Evolutionary conservation across 441 rosid genomes (phyloP).

Genomic region (Euphorbia corollata): DNA sequence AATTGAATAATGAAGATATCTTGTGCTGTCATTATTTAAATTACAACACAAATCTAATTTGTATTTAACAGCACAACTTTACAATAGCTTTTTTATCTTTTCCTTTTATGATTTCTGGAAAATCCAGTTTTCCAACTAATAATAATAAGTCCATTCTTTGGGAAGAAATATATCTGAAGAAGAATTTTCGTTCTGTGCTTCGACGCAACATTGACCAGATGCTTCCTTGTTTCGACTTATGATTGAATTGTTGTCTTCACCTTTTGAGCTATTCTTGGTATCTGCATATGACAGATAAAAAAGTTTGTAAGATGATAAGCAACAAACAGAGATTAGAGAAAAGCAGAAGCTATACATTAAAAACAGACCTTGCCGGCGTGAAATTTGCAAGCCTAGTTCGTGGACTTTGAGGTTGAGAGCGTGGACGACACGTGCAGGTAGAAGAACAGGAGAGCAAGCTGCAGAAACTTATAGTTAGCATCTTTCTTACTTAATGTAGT

Average conservation of each 20-base stretch:
- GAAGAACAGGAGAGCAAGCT: slow-evolving; percentile 84
- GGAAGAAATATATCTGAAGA: slow-evolving; percentile 78
- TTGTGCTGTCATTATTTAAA: slow-evolving; percentile 17
- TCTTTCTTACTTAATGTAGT: too few species aligned
- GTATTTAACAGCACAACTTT: slow-evolving; percentile 16
- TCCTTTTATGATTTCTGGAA: slow-evolving; percentile 20
- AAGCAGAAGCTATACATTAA: not conserved
- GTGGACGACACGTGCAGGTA: slow-evolving; percentile 74
- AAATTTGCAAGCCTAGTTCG: slow-evolving; percentile 48
- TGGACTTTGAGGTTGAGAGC: slow-evolving; percentile 74
- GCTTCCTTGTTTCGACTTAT: slow-evolving; percentile 31
- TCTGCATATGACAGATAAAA: slow-evolving; percentile 18
- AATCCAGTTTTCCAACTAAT: slow-evolving; percentile 26
- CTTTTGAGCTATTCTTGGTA: slow-evolving; percentile 22
- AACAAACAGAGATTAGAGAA: not conserved
- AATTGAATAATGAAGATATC: not conserved
- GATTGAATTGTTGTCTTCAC: slow-evolving; percentile 24
- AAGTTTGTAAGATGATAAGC: not conserved
- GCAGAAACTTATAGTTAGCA: slow-evolving; percentile 7
- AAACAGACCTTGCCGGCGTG: slow-evolving; percentile 48
- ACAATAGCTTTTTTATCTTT: not conserved
- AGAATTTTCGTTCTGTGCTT: slow-evolving; percentile 27
- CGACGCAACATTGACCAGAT: slow-evolving; percentile 27
- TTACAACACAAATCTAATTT: slow-evolving; percentile 11
- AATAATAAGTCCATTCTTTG: slow-evolving; percentile 86